Conservation (phyloP, 2,329 filamentous ascomycete species). For the Didymella arachidicola region DNA sequence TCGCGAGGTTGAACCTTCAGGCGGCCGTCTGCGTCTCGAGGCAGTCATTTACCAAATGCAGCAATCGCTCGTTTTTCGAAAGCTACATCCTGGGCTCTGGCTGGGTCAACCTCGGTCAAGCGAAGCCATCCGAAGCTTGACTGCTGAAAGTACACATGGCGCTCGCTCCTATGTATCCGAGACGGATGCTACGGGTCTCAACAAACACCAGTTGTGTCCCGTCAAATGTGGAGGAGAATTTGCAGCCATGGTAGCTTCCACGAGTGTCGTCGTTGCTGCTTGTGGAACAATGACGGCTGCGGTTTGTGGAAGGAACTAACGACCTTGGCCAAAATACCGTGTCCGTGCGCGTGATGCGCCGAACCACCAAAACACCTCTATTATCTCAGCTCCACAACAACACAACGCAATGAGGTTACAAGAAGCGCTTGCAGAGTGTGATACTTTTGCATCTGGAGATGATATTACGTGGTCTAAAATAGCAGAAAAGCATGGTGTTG, state of each 20-base stretch:
- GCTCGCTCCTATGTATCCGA: conserved; percentile 2
- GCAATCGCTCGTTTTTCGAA: not conserved
- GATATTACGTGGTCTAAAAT: too few relatives aligned
- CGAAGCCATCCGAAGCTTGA: conserved; percentile 4
- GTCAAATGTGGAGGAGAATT: conserved; percentile 1
- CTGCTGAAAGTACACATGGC: conserved; percentile 6
- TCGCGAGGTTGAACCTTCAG: not conserved
- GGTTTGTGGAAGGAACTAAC: conserved; percentile 4
- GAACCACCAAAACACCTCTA: too few relatives aligned
- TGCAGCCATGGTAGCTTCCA: conserved; percentile 3
- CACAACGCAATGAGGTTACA: too few relatives aligned
- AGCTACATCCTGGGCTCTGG: conserved; percentile 5
- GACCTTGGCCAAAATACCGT: conserved; percentile 9
- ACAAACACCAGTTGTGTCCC: conserved; percentile 15
- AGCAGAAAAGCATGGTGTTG: too few relatives aligned
- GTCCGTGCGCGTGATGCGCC: too few relatives aligned
- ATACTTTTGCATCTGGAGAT: too few relatives aligned
- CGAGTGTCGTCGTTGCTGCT: conserved; percentile 1
- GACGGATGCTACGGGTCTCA: conserved; percentile 11
- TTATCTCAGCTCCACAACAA: too few relatives aligned
- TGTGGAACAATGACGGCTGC: conserved; percentile 3
- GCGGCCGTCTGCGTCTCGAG: conserved; percentile 1
- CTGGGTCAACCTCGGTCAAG: conserved; percentile 8
- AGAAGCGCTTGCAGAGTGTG: too few relatives aligned
- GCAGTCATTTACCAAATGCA: not conserved